These are phyloP conservation scores for Pleurotus cornucopiae DNA, from an alignment of 768 basidiomycete genomes.

Conservation along the genomic window DNA sequence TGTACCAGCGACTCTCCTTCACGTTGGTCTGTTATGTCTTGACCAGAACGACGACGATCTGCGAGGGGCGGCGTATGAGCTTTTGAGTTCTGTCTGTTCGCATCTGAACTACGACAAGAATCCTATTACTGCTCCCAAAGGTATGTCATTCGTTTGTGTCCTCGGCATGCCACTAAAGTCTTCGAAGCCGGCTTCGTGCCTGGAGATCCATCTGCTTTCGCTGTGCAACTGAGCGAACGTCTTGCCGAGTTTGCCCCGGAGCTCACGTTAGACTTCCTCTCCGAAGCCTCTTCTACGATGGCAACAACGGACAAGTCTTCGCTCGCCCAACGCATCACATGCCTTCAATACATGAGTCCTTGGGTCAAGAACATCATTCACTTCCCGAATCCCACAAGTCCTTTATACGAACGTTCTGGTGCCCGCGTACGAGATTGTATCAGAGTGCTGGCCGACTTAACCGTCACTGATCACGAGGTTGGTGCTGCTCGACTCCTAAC, in stretches of 20 bases:
- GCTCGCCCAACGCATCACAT: slow-evolving; percentile 59
- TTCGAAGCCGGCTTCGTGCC: slow-evolving; percentile 64
- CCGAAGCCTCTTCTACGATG: slow-evolving; percentile 75
- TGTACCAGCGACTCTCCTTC: slow-evolving; percentile 82
- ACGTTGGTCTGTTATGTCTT: slow-evolving; percentile 79
- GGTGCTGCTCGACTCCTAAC: slow-evolving; percentile 9
- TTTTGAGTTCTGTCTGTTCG: slow-evolving; percentile 71
- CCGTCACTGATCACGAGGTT: slow-evolving; percentile 71
- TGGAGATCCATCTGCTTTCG: slow-evolving; percentile 59
- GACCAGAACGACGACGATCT: slow-evolving; percentile 71
- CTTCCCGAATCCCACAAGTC: slow-evolving; percentile 65
- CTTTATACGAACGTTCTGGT: slow-evolving; percentile 68
- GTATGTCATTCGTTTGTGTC: slow-evolving; percentile 29
- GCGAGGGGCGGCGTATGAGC: slow-evolving; percentile 74
- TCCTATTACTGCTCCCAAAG: slow-evolving; percentile 66
- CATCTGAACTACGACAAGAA: slow-evolving; percentile 76
- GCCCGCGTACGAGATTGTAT: slow-evolving; percentile 78
- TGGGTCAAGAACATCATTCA: slow-evolving; percentile 81
- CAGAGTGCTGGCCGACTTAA: slow-evolving; percentile 72
- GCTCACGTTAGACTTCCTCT: slow-evolving; percentile 82
- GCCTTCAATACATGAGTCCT: slow-evolving; percentile 79
- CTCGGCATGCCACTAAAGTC: background rate
- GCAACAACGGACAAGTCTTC: slow-evolving; percentile 37
- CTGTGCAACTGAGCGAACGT: slow-evolving; percentile 63
- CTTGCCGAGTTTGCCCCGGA: slow-evolving; percentile 74